Percentiles rank a stretch among this genome's conserved stretches.
Evolutionary conservation across 192 early-diverging fungal species (phyloP).

Genomic region (Spinellus fusiger): DNA sequence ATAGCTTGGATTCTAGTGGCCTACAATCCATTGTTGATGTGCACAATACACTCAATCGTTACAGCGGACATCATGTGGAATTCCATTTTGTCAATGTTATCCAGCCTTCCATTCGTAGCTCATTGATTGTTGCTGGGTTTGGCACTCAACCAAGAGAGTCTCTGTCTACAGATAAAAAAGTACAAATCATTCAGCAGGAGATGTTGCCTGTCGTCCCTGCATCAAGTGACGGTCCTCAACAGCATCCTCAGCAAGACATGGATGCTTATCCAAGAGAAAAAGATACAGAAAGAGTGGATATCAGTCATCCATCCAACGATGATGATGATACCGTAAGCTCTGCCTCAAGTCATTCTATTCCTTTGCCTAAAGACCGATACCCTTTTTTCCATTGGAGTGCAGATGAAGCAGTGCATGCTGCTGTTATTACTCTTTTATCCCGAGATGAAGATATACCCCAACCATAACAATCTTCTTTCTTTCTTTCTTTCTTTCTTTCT

Average conservation of each 20-base stretch:
- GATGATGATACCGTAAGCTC: neutral
- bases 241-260: neutral
- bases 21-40: slow-evolving; percentile 31
- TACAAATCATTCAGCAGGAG: slow-evolving; percentile 6
- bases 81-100: slow-evolving; percentile 33
- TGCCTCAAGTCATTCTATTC: slow-evolving; percentile 1
- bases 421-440: neutral
- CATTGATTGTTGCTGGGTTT: slow-evolving; percentile 29
- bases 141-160: slow-evolving; percentile 10
- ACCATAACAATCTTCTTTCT: no score
- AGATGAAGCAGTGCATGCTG: slow-evolving; percentile 29
- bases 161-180: neutral
- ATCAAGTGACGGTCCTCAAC: slow-evolving; percentile 19
- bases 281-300: neutral
- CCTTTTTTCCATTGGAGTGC: slow-evolving; percentile 34
- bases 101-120: slow-evolving; percentile 18
- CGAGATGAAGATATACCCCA: no score
- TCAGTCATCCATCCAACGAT: neutral
- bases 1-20: slow-evolving; percentile 31
- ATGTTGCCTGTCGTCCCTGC: slow-evolving; percentile 26
- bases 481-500: no score
- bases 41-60: slow-evolving; percentile 24
- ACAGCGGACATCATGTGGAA: slow-evolving; percentile 25
- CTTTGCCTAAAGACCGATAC: slow-evolving; percentile 22
- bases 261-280: neutral